Conservation (phyloP, 257 asterid genomes). For the Przewalskia tangutica region DNA sequence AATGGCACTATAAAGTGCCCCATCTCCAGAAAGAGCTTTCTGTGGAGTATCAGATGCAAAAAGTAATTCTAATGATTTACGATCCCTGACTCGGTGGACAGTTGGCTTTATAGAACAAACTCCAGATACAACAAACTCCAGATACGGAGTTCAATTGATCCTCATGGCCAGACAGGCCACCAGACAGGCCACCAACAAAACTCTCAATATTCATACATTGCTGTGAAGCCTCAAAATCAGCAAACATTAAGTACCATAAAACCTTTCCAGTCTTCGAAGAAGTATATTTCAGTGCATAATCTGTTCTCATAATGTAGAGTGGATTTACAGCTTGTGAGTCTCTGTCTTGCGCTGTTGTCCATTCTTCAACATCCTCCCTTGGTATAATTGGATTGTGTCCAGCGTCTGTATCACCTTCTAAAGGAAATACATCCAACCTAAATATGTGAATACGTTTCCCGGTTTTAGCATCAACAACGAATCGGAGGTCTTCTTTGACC, state of each 20-base stretch:
- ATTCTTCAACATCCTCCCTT: conserved; percentile 29
- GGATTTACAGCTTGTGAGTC: conserved; percentile 34
- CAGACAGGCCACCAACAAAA: conserved; percentile 25
- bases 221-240: conserved; percentile 67
- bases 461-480: conserved; percentile 58
- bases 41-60: conserved; percentile 24
- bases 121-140: conserved; percentile 28
- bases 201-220: conserved; percentile 47
- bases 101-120: conserved; percentile 39
- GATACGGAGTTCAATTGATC: conserved; percentile 15
- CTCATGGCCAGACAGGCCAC: conserved; percentile 11
- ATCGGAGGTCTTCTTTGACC: conserved; percentile 72
- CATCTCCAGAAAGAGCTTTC: conserved; percentile 43
- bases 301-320: conserved; percentile 74
- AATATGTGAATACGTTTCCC: conserved; percentile 55
- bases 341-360: conserved; percentile 34
- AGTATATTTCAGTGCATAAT: conserved; percentile 56
- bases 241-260: conserved; percentile 70
- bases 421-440: conserved; percentile 46
- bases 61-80: conserved; percentile 40
- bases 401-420: conserved; percentile 19
- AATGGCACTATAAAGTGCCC: too few species aligned
- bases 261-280: conserved; percentile 58
- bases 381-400: conserved; percentile 43
- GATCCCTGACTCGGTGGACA: conserved; percentile 58